Conservation (phyloP, 768 basidiomycete genomes). For the Tylopilus subfusipes region DNA sequence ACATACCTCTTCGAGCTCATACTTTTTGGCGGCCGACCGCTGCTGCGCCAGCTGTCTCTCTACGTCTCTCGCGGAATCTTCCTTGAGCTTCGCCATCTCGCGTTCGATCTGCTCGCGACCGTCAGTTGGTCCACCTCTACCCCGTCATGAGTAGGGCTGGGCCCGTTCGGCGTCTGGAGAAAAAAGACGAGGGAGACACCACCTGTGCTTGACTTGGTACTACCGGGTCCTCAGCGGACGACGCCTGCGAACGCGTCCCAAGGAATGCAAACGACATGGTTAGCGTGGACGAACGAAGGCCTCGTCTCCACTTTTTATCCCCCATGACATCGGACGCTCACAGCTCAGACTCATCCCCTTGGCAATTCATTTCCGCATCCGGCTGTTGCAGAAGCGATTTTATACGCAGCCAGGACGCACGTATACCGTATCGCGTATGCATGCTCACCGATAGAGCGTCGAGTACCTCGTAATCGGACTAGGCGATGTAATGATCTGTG, state of each 20-base stretch:
- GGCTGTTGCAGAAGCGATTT: background rate
- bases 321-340: background rate
- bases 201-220: slow-evolving; percentile 16
- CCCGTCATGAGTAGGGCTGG: no score
- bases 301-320: slow-evolving; percentile 7
- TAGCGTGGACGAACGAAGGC: background rate
- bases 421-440: background rate
- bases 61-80: slow-evolving; percentile 23
- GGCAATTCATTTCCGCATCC: background rate
- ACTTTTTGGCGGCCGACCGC: slow-evolving; percentile 3
- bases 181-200: background rate
- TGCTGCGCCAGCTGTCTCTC: slow-evolving; percentile 21
- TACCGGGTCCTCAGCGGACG: background rate
- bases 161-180: no score
- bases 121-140: no score
- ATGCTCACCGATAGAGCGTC: background rate
- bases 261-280: slow-evolving; percentile 2
- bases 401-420: no score
- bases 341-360: background rate
- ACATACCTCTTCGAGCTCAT: slow-evolving; percentile 11
- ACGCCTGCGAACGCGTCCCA: background rate
- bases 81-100: slow-evolving; percentile 19
- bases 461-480: background rate
- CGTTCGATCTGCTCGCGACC: slow-evolving; percentile 17
- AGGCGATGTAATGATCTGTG: no score